Conservation (phyloP, 768 basidiomycete genomes). For the Rhizopogon sp. region DNA sequence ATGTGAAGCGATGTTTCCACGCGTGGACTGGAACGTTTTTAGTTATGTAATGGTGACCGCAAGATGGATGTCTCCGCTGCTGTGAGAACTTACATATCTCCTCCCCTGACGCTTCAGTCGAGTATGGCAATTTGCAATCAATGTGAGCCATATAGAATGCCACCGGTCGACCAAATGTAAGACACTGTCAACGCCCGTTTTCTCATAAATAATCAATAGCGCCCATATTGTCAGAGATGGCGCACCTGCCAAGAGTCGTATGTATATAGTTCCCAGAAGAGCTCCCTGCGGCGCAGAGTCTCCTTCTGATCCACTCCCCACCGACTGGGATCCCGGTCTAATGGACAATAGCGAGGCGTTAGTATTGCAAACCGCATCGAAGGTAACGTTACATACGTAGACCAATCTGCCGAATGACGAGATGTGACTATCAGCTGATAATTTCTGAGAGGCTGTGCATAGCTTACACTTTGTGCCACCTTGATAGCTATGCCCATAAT, state of each 20-base stretch:
- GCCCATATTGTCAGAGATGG: background rate
- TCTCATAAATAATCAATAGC: slow-evolving; percentile 18
- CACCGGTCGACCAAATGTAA: slow-evolving; percentile 66
- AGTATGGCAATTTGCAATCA: slow-evolving; percentile 58
- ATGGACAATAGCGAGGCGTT: slow-evolving; percentile 5
- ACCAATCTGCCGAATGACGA: slow-evolving; percentile 45
- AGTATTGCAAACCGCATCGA: background rate
- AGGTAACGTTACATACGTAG: slow-evolving; percentile 44
- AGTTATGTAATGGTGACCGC: slow-evolving; percentile 2
- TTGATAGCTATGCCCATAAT: slow-evolving; percentile 68
- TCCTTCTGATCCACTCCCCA: slow-evolving; percentile 56
- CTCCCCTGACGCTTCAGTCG: slow-evolving; percentile 46
- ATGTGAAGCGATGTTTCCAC: slow-evolving; percentile 67
- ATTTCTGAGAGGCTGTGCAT: slow-evolving; percentile 8
- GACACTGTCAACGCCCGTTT: slow-evolving; percentile 40
- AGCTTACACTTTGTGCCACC: slow-evolving; percentile 63
- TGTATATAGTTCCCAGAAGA: slow-evolving; percentile 58
- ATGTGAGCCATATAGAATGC: slow-evolving; percentile 64
- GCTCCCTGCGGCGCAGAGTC: slow-evolving; percentile 56
- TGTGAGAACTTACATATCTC: slow-evolving; percentile 46
- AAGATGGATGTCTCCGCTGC: background rate
- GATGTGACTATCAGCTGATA: slow-evolving; percentile 1
- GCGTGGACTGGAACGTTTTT: slow-evolving; percentile 41
- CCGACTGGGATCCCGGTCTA: slow-evolving; percentile 67
- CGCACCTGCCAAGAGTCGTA: slow-evolving; percentile 31